Conservation (phyloP, 2,329 filamentous ascomycete species). For the Fusarium annulatum region DNA sequence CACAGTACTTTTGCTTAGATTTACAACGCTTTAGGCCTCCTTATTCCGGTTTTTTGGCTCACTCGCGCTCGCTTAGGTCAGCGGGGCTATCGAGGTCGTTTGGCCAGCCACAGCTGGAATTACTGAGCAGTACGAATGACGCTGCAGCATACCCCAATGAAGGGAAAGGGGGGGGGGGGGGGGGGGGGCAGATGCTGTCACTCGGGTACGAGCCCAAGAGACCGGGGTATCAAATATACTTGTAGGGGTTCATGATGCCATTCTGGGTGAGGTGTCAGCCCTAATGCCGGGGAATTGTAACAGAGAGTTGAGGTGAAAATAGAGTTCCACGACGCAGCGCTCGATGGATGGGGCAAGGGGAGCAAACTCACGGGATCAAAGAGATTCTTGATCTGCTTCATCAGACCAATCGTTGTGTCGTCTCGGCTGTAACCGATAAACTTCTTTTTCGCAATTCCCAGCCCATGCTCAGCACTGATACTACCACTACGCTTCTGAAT, state of each 20-base stretch:
- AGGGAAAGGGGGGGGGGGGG: slow-evolving; percentile 17
- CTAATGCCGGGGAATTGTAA: slow-evolving; percentile 19
- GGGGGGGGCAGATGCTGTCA: slow-evolving; percentile 25
- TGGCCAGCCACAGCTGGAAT: slow-evolving; percentile 6
- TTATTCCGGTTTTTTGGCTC: slow-evolving; percentile 1
- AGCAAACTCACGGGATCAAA: slow-evolving; percentile 85
- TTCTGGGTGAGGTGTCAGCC: slow-evolving; percentile 68
- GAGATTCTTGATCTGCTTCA: slow-evolving; percentile 93
- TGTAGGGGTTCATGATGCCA: slow-evolving; percentile 99
- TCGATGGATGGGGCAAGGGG: slow-evolving; percentile 15
- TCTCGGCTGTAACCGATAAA: slow-evolving; percentile 94
- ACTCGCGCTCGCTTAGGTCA: slow-evolving; percentile 1
- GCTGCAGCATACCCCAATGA: slow-evolving; percentile 9
- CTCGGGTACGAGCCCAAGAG: slow-evolving; percentile 16
- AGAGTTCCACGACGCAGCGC: background rate
- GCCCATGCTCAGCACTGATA: slow-evolving; percentile 95
- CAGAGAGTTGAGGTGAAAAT: background rate
- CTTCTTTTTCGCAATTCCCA: slow-evolving; percentile 95
- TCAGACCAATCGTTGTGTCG: slow-evolving; percentile 86
- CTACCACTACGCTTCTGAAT: slow-evolving; percentile 87
- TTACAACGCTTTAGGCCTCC: background rate
- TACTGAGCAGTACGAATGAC: slow-evolving; percentile 20
- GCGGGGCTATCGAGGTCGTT: background rate
- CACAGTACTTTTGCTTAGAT: background rate
- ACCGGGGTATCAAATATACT: slow-evolving; percentile 74